Evolutionary conservation across 257 asterid genomes (phyloP), one percentile per base, ranked within the genome.

Genomic region (Solanum clarkiae): DNA sequence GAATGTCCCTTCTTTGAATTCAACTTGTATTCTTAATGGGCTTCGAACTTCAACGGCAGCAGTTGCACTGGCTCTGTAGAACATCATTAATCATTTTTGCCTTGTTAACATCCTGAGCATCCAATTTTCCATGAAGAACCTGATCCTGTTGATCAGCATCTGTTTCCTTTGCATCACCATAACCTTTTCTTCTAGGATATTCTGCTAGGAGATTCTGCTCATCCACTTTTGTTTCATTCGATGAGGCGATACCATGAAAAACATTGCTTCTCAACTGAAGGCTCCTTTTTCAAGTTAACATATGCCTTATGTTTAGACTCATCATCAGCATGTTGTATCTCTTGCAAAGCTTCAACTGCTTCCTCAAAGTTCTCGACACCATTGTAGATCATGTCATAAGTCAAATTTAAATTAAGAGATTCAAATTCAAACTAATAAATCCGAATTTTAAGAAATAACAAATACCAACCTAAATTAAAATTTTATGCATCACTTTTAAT

Each of bases 51-150:
- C n/a, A n/a, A n/a, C n/a, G n/a, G n/a, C n/a, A n/a, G n/a, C n/a
- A n/a, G n/a, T n/a, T n/a, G n/a, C n/a, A n/a, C 47, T 83, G 91
- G 60, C 84, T 68, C 57, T 84, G 80, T 70, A 83, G 89, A 47
- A 83, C 13, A 36, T 16, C 42, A 82, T 72, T 88, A 88, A 87
- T 88, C 81, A 47, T 88, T 77, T 87, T 55, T n/a, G 32, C 82
- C 74, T 47, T 91, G 86, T 87, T 70, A 18, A 86, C 92, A 86
- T 90, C 90, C 88, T 83, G 86, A 81, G 79, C 55, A 81, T 87
- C 93, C 57, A 56, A 47, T 47, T 88, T 84, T 85, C 81, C 89
- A 24, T 63, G 84, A 29, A 65, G 83, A 80, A 54, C 86, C 71
- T 84, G 90, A 86, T 87, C 90, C 80, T 57, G 75, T 55, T 80